Conservation (phyloP, 306 rosid species). For the Sindora glabra region DNA sequence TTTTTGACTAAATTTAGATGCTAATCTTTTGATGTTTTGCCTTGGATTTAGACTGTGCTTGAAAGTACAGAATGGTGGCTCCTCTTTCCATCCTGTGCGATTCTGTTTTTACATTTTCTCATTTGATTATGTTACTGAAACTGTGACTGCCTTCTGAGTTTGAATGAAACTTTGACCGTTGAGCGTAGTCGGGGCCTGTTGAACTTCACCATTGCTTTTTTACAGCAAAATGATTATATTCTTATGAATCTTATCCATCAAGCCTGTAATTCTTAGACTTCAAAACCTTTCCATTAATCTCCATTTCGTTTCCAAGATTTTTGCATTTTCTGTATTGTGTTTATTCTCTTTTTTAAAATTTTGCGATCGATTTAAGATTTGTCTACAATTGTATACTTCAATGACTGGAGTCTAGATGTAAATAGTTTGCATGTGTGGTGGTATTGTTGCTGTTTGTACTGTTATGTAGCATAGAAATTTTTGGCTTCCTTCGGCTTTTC, state of each 20-base stretch:
- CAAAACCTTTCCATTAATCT: background rate
- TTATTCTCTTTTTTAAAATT: conserved; percentile 2
- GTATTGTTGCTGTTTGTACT: background rate
- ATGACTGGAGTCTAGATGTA: background rate
- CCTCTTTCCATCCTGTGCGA: background rate
- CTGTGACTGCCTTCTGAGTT: background rate
- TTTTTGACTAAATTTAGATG: background rate
- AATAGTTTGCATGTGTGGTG: background rate
- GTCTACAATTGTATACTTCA: background rate
- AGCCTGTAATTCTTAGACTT: background rate
- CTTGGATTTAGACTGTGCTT: background rate
- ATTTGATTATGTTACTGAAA: background rate
- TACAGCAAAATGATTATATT: background rate
- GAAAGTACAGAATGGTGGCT: background rate
- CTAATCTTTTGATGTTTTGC: background rate
- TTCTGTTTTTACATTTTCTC: background rate
- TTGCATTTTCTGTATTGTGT: background rate
- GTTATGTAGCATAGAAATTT: background rate
- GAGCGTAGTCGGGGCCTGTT: background rate
- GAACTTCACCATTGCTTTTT: background rate
- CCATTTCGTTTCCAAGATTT: background rate
- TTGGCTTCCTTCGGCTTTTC: background rate
- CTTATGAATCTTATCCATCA: background rate
- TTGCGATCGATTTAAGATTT: background rate
- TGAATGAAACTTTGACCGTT: background rate